A percentile compares a stretch with the other conserved stretches of the same genome.
Evolutionary conservation across 2,329 filamentous ascomycete genomes (phyloP).

Genomic region (Aspergillus terreus): DNA sequence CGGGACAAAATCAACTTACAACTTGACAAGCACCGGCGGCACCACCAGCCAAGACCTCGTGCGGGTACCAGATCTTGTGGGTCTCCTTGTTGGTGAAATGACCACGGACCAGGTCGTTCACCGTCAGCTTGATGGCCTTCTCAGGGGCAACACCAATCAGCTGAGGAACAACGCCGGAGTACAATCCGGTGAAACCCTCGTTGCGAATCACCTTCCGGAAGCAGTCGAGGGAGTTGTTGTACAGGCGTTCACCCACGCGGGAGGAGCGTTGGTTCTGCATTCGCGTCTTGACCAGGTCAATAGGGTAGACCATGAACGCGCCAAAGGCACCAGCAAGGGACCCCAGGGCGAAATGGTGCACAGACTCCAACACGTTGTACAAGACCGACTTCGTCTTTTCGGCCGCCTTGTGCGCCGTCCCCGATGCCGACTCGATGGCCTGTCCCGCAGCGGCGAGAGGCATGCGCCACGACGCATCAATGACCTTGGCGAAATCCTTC

Average conservation of each 20-base stretch:
- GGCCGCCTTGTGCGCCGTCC: slow-evolving; percentile 51
- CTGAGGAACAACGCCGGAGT: slow-evolving; percentile 92
- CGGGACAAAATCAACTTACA: slow-evolving; percentile 55
- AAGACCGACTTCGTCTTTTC: slow-evolving; percentile 57
- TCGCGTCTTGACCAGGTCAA: slow-evolving; percentile 96
- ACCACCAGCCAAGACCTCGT: slow-evolving; percentile 85
- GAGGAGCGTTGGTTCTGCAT: slow-evolving; percentile 93
- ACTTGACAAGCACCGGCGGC: slow-evolving; percentile 92
- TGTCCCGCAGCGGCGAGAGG: slow-evolving; percentile 54
- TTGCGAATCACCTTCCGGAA: slow-evolving; percentile 89
- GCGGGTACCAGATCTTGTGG: slow-evolving; percentile 64
- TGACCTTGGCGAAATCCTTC: slow-evolving; percentile 85
- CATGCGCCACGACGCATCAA: slow-evolving; percentile 87
- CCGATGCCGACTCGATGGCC: slow-evolving; percentile 37
- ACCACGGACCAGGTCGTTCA: slow-evolving; percentile 86
- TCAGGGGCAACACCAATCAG: slow-evolving; percentile 97
- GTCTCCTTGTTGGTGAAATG: slow-evolving; percentile 70
- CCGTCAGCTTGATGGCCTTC: slow-evolving; percentile 98
- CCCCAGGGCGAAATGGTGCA: slow-evolving; percentile 86
- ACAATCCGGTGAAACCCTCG: slow-evolving; percentile 83
- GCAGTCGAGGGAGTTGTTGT: slow-evolving; percentile 97
- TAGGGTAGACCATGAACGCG: slow-evolving; percentile 99
- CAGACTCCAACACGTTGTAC: slow-evolving; percentile 66
- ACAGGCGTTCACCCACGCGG: slow-evolving; percentile 79
- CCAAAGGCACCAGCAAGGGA: slow-evolving; percentile 92